Base-by-base conservation (phyloP, 1,284 basidiomycete genomes). In the Tremellales sp. region DNA sequence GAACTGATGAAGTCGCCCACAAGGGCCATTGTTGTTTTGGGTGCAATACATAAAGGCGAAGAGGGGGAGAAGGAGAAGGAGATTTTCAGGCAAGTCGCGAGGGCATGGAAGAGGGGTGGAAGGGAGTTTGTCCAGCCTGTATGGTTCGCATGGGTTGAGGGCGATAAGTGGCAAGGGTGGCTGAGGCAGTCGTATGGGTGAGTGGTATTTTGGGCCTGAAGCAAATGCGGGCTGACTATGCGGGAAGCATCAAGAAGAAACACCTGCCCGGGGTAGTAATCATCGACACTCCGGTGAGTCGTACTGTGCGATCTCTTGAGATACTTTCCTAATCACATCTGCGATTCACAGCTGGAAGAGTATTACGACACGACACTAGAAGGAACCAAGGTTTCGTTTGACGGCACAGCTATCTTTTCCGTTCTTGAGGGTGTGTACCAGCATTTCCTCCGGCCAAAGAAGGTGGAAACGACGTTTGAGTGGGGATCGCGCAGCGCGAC, bases 111-210 rank as follows among this genome's bases (percentile, higher is more conserved):
- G 34, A 61, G 61, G 39, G 68, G 70, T 12, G 68, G 69, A 14
- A 58, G 64, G 42, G 47, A 46, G 25, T 66, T 66, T 35, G 73
- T 68, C 8, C 75, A 81, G 39, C 80, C 83, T 13, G 83, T 93
- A 0, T 79, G 90, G 43, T 94, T 92, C 70, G 79, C 83, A 7
- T 87, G 83, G 81, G 90, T 93, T 79, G 86, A 94, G 61, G 79
- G 75, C 0, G 81, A 81, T 21, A 79, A 77, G 65, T 93, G 90
- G 89, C 76, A 72, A 16, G 82, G 79, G 45, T 94, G 89, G 89
- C 74, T 93, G 71, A 88, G 86, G 76, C 83, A 81, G 56, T 89
- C 88, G 80, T 94, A 93, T 68, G 83, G 83, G 68, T 68, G 45
- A 41, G 66, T 56, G 5, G 13, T 10, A 27, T 5, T 24, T 35